phyloP scores from a whole-genome alignment of 73 alveolate species.

The Tetrahymena thermophila region DNA sequence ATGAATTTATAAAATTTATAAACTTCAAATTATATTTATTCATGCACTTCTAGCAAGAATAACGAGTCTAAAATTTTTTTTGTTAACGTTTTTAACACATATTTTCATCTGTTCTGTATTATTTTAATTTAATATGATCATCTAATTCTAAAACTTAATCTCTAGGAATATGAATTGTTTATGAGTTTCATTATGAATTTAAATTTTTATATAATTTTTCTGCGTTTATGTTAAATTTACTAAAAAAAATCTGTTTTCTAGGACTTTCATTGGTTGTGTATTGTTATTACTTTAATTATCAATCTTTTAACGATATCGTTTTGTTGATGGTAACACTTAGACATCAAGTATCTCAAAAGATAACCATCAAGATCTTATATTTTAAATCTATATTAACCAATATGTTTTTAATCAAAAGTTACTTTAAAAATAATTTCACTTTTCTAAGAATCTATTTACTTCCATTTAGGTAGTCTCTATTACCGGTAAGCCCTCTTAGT shows the following conservation, averaged over 20 bases:
- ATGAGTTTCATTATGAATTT: neutral
- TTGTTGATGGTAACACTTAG: neutral
- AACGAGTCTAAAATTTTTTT: neutral
- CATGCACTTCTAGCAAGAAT: neutral
- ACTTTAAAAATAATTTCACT: neutral
- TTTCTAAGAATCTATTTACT: neutral
- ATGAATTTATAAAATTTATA: no score
- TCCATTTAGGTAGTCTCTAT: neutral
- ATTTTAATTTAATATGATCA: neutral
- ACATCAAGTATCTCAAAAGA: neutral
- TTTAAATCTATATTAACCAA: neutral
- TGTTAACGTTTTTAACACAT: neutral
- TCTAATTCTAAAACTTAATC: neutral
- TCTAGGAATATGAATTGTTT: neutral
- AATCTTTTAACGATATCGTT: no score
- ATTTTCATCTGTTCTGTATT: neutral
- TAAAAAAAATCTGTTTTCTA: no score
- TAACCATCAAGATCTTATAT: neutral
- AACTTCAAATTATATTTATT: no score
- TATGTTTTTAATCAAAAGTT: neutral
- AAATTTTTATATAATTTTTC: no score
- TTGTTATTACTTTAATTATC: no score
- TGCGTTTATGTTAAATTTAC: neutral
- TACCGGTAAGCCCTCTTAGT: neutral
- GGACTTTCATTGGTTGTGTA: neutral